Conservation (phyloP, 1,284 basidiomycete genomes). For the Coniferiporia weirii region DNA sequence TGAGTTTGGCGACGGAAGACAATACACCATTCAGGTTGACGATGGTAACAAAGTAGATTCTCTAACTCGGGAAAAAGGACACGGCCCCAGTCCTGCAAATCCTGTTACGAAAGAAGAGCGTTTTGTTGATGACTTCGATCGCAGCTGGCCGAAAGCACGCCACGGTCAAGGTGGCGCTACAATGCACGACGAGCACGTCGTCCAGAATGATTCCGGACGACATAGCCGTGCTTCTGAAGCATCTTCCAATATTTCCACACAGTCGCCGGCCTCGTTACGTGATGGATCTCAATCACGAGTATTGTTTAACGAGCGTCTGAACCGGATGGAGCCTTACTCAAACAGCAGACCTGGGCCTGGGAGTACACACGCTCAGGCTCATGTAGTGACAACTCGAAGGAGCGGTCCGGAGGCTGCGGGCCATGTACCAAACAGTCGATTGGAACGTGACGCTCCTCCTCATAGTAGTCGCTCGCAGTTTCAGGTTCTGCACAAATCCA, state of each 20-base stretch:
- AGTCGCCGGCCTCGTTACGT: constrained; percentile 34
- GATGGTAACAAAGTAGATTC: constrained; percentile 29
- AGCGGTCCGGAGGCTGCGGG: constrained; percentile 29
- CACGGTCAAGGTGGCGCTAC: constrained; percentile 38
- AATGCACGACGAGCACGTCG: constrained; percentile 24
- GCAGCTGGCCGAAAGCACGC: constrained; percentile 80
- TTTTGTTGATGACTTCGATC: constrained; percentile 86
- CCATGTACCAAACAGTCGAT: constrained; percentile 35
- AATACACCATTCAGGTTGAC: constrained; percentile 70
- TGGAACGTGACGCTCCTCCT: constrained; percentile 41
- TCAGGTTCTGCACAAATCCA: constrained; percentile 49
- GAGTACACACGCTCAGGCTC: constrained; percentile 22
- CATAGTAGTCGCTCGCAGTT: constrained; percentile 37
- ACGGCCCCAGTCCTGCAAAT: background rate
- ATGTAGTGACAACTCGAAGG: constrained; percentile 27
- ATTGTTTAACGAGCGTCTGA: constrained; percentile 88
- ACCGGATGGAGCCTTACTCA: constrained; percentile 64
- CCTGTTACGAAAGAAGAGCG: constrained; percentile 71
- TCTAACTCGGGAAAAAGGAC: constrained; percentile 8
- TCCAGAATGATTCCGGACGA: constrained; percentile 27
- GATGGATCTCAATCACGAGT: constrained; percentile 50
- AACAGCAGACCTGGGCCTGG: constrained; percentile 15
- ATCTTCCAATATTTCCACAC: constrained; percentile 17
- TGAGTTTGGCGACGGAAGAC: constrained; percentile 88
- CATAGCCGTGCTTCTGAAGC: constrained; percentile 32